Conservation (phyloP, 495 filamentous ascomycete species). For the Neurospora sp. region DNA sequence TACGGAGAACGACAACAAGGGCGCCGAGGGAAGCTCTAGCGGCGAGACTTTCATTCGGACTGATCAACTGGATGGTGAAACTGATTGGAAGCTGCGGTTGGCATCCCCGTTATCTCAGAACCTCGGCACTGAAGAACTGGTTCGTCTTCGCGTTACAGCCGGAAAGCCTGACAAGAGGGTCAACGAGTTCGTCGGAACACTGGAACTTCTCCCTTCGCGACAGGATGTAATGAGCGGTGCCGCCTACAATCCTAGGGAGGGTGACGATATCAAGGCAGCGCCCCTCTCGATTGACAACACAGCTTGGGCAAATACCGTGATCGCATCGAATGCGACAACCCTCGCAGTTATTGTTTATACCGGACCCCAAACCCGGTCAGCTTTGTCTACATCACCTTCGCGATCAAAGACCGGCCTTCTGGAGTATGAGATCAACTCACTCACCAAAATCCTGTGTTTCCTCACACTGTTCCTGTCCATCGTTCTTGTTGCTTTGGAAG, state of each 20-base stretch:
- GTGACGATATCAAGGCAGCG: conserved; percentile 39
- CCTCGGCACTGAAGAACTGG: conserved; percentile 57
- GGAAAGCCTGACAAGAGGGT: conserved; percentile 85
- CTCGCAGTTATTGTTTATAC: conserved; percentile 89
- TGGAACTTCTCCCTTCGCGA: conserved; percentile 50
- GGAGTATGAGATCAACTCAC: conserved; percentile 92
- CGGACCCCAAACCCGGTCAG: conserved; percentile 86
- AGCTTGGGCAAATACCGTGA: conserved; percentile 95
- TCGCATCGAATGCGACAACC: conserved; percentile 82
- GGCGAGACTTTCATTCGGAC: conserved; percentile 96
- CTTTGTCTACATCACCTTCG: conserved; percentile 82
- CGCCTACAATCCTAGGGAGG: conserved; percentile 19
- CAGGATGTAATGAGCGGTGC: conserved; percentile 19
- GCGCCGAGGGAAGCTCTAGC: conserved; percentile 27
- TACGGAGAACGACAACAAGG: conserved; percentile 3
- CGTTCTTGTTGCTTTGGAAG: conserved; percentile 78
- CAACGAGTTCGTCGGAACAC: conserved; percentile 83
- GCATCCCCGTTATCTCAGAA: conserved; percentile 75
- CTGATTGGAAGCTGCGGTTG: conserved; percentile 94
- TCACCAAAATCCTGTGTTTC: conserved; percentile 94
- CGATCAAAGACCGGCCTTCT: conserved; percentile 87
- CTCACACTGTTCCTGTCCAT: conserved; percentile 81
- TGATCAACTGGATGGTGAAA: conserved; percentile 96
- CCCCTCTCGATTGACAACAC: conserved; percentile 93
- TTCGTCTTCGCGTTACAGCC: conserved; percentile 65